phyloP scores from a whole-genome alignment of 2,329 filamentous ascomycete species.

The Fusarium sacchari region DNA sequence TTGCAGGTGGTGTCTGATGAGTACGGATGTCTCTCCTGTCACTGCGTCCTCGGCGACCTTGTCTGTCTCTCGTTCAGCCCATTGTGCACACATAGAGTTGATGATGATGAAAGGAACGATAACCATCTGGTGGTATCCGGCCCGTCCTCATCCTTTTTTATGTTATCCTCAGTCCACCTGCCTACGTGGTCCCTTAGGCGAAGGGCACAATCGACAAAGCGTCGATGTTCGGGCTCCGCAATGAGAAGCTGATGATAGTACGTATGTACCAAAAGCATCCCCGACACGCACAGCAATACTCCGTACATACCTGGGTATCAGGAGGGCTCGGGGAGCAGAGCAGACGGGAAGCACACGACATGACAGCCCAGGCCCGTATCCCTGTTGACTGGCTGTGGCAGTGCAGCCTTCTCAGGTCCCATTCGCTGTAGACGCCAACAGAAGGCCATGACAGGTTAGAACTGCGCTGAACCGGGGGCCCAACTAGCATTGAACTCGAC shows the following conservation, averaged over 20 bases:
- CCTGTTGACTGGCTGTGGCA: constrained; percentile 31
- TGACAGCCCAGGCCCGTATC: constrained; percentile 9
- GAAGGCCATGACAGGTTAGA: background rate
- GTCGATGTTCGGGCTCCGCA: constrained; percentile 27
- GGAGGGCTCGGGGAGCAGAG: constrained; percentile 2
- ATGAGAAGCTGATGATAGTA: background rate
- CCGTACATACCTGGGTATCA: background rate
- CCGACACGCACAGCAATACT: background rate
- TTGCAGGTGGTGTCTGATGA: constrained; percentile 1
- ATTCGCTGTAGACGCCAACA: background rate
- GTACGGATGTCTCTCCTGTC: constrained; percentile 1
- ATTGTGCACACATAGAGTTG: background rate
- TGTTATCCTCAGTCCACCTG: constrained; percentile 30
- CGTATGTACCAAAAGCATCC: background rate
- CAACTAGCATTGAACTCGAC: too few species aligned
- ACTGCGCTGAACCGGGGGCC: background rate
- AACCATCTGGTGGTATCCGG: constrained; percentile 4
- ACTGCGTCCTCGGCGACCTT: background rate
- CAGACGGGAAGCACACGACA: constrained; percentile 18
- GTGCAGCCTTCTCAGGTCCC: constrained; percentile 23
- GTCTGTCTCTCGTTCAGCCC: background rate
- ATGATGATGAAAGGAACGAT: background rate
- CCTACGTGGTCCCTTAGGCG: constrained; percentile 29
- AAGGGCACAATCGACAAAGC: constrained; percentile 21
- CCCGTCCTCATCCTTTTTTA: constrained; percentile 4